Conservation (phyloP, 371 early-diverging fungal species). For the Rhizopus arrhizus region DNA sequence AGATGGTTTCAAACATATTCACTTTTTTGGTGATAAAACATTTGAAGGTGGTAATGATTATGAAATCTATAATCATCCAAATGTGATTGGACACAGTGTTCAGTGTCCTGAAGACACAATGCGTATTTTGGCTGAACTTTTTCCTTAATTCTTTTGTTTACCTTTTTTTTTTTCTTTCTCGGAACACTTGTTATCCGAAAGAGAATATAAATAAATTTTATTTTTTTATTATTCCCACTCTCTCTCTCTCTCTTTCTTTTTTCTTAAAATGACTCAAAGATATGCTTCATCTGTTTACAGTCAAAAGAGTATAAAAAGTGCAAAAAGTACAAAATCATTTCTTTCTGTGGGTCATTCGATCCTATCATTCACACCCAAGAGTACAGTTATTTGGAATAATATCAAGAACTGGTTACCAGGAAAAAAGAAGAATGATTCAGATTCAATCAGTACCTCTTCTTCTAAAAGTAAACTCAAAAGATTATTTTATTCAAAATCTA, state of each 20-base stretch:
- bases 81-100: constrained; percentile 90
- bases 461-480: constrained; percentile 11
- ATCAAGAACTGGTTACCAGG: constrained; percentile 30
- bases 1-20: constrained; percentile 89
- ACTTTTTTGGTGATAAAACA: constrained; percentile 99
- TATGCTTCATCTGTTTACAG: constrained; percentile 50
- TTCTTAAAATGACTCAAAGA: constrained; percentile 26
- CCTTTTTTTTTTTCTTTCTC: neutral
- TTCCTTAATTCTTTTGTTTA: constrained; percentile 41
- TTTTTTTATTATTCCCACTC: constrained; percentile 12
- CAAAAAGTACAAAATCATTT: constrained; percentile 46
- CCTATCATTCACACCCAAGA: constrained; percentile 5
- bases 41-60: constrained; percentile 99
- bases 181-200: constrained; percentile 1
- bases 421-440: constrained; percentile 22
- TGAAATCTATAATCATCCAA: constrained; percentile 92
- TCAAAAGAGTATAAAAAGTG: constrained; percentile 47
- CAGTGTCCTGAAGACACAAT: constrained; percentile 91
- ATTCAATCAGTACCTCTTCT: constrained; percentile 35
- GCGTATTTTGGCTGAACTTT: constrained; percentile 82
- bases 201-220: constrained; percentile 8
- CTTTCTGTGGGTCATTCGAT: constrained; percentile 32
- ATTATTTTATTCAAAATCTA: neutral
- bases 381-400: constrained; percentile 26
- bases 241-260: constrained; percentile 26